Conservation (phyloP, 2,329 filamentous ascomycete species). For the Hypoxylon rubiginosum region DNA sequence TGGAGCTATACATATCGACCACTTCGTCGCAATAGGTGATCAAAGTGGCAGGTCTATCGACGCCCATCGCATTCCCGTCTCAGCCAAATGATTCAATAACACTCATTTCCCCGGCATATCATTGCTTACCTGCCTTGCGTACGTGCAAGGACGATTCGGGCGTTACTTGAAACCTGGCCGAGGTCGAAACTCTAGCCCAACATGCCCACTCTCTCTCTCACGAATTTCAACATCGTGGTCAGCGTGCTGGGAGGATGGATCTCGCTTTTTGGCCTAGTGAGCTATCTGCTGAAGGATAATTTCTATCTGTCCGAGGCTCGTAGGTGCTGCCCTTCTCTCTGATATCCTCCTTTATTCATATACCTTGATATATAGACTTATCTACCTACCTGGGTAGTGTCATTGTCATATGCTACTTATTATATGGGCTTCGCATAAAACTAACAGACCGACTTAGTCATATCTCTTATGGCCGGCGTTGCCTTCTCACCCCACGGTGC, state of each 20-base stretch:
- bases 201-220: slow-evolving; percentile 68
- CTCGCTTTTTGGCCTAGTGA: slow-evolving; percentile 90
- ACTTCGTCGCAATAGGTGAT: slow-evolving; percentile 18
- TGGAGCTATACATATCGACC: slow-evolving; percentile 2
- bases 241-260: slow-evolving; percentile 88
- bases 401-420: background rate
- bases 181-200: slow-evolving; percentile 46
- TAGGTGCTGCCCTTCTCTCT: slow-evolving; percentile 61
- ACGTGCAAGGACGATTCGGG: slow-evolving; percentile 57
- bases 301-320: slow-evolving; percentile 92
- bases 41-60: slow-evolving; percentile 43
- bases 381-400: background rate
- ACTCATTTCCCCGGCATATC: slow-evolving; percentile 49
- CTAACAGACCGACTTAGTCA: slow-evolving; percentile 67
- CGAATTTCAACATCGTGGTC: slow-evolving; percentile 88
- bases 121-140: slow-evolving; percentile 50
- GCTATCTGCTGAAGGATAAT: slow-evolving; percentile 88
- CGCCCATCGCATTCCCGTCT: slow-evolving; percentile 8
- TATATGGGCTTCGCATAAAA: background rate
- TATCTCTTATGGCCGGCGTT: slow-evolving; percentile 84
- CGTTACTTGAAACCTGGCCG: slow-evolving; percentile 49
- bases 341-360: background rate
- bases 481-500: slow-evolving; percentile 82
- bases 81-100: slow-evolving; percentile 62
- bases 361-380: background rate